These are phyloP conservation scores for Lactarius tabidus DNA, from an alignment of 768 basidiomycete species.

Conservation along the genomic window DNA sequence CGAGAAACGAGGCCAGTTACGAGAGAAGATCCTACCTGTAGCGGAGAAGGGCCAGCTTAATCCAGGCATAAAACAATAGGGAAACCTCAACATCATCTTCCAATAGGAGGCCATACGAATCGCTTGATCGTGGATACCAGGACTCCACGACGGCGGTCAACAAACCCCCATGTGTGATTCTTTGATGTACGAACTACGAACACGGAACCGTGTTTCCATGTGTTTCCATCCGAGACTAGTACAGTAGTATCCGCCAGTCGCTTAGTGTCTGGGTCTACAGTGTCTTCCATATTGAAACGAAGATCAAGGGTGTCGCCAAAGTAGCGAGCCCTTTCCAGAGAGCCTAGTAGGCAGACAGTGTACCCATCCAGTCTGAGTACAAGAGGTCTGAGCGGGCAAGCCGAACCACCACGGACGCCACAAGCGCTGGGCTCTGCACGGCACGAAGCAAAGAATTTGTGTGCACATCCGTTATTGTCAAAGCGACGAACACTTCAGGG, in stretches of 20 bases:
- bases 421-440: background rate
- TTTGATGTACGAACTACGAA: conserved; percentile 65
- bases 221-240: conserved; percentile 58
- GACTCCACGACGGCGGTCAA: conserved; percentile 83
- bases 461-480: conserved; percentile 11
- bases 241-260: conserved; percentile 44
- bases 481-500: conserved; percentile 22
- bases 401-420: conserved; percentile 36
- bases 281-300: conserved; percentile 73
- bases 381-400: conserved; percentile 48
- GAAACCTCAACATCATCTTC: conserved; percentile 88
- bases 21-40: conserved; percentile 53
- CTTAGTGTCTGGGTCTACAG: conserved; percentile 60
- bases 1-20: background rate
- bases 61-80: conserved; percentile 80
- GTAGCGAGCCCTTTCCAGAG: conserved; percentile 53
- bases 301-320: conserved; percentile 66
- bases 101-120: conserved; percentile 74
- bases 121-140: conserved; percentile 74
- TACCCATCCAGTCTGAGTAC: conserved; percentile 58
- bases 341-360: conserved; percentile 59
- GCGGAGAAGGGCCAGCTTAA: conserved; percentile 71
- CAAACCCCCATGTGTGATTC: conserved; percentile 75
- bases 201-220: conserved; percentile 50
- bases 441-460: conserved; percentile 4